Conservation (phyloP, 2,329 filamentous ascomycete genomes). For the Aureobasidium zeae region DNA sequence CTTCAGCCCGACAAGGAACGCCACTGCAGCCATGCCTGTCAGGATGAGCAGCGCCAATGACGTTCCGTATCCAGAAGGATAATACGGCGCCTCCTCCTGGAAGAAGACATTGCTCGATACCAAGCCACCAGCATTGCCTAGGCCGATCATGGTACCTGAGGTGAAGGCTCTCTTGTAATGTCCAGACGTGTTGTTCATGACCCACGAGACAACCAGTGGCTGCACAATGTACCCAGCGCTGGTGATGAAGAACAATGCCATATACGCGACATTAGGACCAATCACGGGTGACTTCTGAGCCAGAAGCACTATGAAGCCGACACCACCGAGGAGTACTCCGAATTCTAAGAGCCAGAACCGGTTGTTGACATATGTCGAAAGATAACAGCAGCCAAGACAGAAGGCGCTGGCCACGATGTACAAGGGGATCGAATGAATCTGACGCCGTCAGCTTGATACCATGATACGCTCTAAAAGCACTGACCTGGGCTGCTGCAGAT, state of each 20-base stretch:
- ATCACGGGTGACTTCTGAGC: slow-evolving; percentile 30
- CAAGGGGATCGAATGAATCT: slow-evolving; percentile 31
- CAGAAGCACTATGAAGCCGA: slow-evolving; percentile 50
- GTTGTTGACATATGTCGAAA: slow-evolving; percentile 43
- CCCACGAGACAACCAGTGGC: slow-evolving; percentile 48
- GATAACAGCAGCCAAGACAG: slow-evolving; percentile 35
- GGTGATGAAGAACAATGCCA: slow-evolving; percentile 47
- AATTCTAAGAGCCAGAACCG: slow-evolving; percentile 47
- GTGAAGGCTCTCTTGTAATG: slow-evolving; percentile 48
- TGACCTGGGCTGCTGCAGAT: slow-evolving; percentile 29
- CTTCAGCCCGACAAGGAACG: slow-evolving; percentile 35
- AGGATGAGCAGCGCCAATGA: slow-evolving; percentile 41
- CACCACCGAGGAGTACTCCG: slow-evolving; percentile 41
- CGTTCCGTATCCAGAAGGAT: slow-evolving; percentile 38
- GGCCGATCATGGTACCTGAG: slow-evolving; percentile 43
- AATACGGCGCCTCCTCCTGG: slow-evolving; percentile 35
- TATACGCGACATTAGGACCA: slow-evolving; percentile 41
- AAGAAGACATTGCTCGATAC: slow-evolving; percentile 46
- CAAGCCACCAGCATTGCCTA: slow-evolving; percentile 45
- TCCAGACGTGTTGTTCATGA: slow-evolving; percentile 48
- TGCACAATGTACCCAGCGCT: slow-evolving; percentile 47
- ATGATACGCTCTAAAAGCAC: not conserved
- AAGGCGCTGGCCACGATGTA: slow-evolving; percentile 33
- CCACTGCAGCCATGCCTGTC: slow-evolving; percentile 32
- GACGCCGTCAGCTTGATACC: not conserved